A percentile compares a stretch with the other conserved stretches of the same genome.
phyloP scores from a whole-genome alignment of 139 green algal genomes.

The Limnomonas spitsbergensis region DNA sequence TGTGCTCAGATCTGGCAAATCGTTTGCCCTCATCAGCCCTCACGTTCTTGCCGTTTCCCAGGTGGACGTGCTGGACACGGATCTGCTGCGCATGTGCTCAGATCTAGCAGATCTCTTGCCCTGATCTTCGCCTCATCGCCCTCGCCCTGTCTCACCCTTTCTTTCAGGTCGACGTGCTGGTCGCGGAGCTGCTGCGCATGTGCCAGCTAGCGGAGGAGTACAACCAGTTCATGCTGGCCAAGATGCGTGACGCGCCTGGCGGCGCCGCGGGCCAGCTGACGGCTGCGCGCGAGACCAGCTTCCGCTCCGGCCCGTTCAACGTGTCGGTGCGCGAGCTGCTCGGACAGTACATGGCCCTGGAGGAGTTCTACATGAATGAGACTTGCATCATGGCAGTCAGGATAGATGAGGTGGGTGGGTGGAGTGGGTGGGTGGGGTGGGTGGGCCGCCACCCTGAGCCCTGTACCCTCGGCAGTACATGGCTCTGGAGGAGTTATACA shows the following conservation, averaged over 20 bases:
- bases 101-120: no score
- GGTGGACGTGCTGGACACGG: no score
- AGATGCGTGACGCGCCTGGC: slow-evolving; percentile 52
- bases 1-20: no score
- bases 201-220: slow-evolving; percentile 80
- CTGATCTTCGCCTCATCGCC: no score
- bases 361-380: slow-evolving; percentile 91
- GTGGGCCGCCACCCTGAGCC: no score
- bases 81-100: no score
- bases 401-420: slow-evolving; percentile 79
- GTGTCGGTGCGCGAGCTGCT: slow-evolving; percentile 75
- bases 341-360: slow-evolving; percentile 82
- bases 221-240: slow-evolving; percentile 74
- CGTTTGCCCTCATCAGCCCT: no score
- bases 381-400: slow-evolving; percentile 82
- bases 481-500: slow-evolving; percentile 90
- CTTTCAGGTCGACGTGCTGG: slow-evolving; percentile 27
- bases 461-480: slow-evolving; percentile 89
- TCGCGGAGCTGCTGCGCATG: slow-evolving; percentile 83
- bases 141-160: neutral
- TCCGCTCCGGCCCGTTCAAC: slow-evolving; percentile 54
- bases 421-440: no score
- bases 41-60: no score
- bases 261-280: neutral
- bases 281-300: slow-evolving; percentile 1